These are phyloP conservation scores for Lotmaria passim DNA, from an alignment of 208 protist species.

Conservation along the genomic window DNA sequence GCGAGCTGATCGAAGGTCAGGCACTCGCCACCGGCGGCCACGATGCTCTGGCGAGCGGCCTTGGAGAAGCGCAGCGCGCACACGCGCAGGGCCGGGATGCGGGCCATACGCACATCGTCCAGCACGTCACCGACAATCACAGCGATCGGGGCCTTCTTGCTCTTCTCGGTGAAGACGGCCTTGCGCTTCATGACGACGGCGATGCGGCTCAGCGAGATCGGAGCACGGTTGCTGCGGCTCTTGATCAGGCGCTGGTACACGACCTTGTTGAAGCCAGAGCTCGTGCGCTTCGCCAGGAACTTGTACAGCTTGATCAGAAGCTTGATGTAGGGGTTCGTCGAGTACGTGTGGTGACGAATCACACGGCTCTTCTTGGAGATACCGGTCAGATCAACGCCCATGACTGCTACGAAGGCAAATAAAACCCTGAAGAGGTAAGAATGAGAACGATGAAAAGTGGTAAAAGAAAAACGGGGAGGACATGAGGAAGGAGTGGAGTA, in stretches of 20 bases:
- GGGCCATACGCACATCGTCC: slow-evolving; percentile 98
- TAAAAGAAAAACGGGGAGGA: neutral
- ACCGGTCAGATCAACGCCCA: slow-evolving; percentile 80
- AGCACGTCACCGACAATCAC: slow-evolving; percentile 99
- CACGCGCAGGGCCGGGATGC: slow-evolving; percentile 95
- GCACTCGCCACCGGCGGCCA: slow-evolving; percentile 97
- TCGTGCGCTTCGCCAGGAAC: slow-evolving; percentile 98
- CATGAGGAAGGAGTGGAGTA: slow-evolving; percentile 15
- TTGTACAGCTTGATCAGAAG: slow-evolving; percentile 99
- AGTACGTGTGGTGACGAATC: slow-evolving; percentile 94
- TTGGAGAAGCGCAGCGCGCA: slow-evolving; percentile 99
- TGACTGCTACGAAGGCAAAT: slow-evolving; percentile 12
- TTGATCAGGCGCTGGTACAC: slow-evolving; percentile 97
- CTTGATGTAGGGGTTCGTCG: slow-evolving; percentile 97
- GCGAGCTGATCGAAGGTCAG: slow-evolving; percentile 99
- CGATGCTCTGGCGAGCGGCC: slow-evolving; percentile 97
- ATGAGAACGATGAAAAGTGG: neutral
- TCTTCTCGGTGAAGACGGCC: slow-evolving; percentile 75
- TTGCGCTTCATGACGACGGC: slow-evolving; percentile 94
- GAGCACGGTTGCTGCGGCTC: slow-evolving; percentile 96
- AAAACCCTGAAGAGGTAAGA: slow-evolving; percentile 5
- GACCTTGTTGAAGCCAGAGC: slow-evolving; percentile 98
- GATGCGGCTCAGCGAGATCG: slow-evolving; percentile 96
- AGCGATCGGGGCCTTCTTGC: slow-evolving; percentile 93
- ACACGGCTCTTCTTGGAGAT: slow-evolving; percentile 91